Evolutionary conservation across 176 grass and related monocot species (phyloP).

Genomic region (Bromus sterilis): DNA sequence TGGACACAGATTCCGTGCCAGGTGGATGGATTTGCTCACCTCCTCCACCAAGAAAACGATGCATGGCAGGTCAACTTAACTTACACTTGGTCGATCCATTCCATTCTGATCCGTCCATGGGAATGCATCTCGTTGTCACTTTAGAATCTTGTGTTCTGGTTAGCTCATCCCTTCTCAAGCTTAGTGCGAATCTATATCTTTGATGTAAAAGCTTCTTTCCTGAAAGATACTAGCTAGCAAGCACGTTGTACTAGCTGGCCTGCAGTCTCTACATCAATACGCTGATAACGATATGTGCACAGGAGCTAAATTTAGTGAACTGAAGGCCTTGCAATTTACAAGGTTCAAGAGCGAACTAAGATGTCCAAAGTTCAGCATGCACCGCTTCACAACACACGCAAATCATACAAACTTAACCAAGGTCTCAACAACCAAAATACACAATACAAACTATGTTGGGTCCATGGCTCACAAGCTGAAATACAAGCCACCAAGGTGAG

Average conservation of each 20-base stretch:
- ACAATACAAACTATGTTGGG: too few species aligned
- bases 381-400: too few species aligned
- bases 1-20: slow-evolving; percentile 23
- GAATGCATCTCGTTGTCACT: slow-evolving; percentile 22
- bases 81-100: neutral
- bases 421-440: too few species aligned
- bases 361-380: too few species aligned
- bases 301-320: neutral
- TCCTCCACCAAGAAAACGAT: slow-evolving; percentile 1
- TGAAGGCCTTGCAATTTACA: too few species aligned
- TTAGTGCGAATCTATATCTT: neutral
- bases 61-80: neutral
- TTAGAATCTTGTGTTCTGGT: neutral
- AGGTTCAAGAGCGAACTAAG: too few species aligned
- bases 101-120: neutral
- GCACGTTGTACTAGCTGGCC: neutral
- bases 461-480: too few species aligned
- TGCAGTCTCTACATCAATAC: neutral
- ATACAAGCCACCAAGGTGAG: too few species aligned
- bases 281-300: neutral
- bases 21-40: neutral
- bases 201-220: neutral
- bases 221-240: neutral
- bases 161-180: neutral
- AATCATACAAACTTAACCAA: too few species aligned